Conservation (phyloP, 805 yeast genomes). For the Yarrowia sp. region DNA sequence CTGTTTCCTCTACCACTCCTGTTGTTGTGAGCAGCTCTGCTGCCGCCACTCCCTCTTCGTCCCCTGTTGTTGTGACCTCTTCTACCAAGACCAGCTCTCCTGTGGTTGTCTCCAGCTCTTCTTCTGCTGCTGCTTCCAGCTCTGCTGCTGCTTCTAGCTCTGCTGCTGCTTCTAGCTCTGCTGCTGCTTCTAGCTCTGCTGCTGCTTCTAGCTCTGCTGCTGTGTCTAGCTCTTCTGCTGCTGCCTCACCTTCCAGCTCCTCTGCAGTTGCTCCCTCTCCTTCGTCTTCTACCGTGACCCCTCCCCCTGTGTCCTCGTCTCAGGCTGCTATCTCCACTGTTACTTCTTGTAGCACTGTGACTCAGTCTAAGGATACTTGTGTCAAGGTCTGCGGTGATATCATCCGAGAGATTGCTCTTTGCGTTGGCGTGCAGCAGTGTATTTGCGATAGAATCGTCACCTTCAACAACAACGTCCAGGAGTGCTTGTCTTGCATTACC, state of each 20-base stretch:
- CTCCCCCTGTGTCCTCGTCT: background rate
- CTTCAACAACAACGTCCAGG: background rate
- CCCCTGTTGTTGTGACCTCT: background rate
- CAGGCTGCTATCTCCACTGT: background rate
- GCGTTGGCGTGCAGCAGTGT: conserved; percentile 5
- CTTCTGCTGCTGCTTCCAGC: background rate
- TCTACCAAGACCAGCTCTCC: background rate
- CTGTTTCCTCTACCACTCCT: background rate
- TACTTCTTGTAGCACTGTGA: conserved; percentile 7
- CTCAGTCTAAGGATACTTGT: background rate
- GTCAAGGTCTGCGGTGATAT: background rate
- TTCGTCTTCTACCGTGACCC: background rate
- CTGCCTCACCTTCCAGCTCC: background rate
- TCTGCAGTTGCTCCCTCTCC: background rate
- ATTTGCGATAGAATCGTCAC: background rate
- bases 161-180: background rate
- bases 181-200: background rate
- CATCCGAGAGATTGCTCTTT: conserved; percentile 7
- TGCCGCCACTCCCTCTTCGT: background rate
- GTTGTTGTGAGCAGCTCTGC: background rate
- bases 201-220: too few species aligned
- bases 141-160: background rate
- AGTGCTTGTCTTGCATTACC: conserved; percentile 1
- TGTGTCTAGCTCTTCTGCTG: too few species aligned
- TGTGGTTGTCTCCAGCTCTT: background rate